phyloP scores from a whole-genome alignment of 257 asterid genomes.

The Cinchona pubescens region DNA sequence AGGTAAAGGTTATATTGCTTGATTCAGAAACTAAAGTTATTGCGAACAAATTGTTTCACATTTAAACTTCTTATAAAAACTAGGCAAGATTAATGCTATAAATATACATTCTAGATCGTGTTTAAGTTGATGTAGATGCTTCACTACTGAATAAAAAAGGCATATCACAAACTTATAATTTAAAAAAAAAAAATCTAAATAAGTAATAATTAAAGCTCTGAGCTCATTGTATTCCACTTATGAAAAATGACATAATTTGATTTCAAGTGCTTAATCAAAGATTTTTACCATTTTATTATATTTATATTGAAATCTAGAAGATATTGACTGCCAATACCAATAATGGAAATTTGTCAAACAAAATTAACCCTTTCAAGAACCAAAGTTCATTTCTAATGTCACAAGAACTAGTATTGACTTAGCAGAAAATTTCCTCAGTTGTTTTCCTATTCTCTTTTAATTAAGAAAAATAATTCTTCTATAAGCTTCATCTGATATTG shows the following conservation, averaged over 20 bases:
- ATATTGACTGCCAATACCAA: conserved; percentile 3
- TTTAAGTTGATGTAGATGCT: background rate
- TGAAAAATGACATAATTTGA: background rate
- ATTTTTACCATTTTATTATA: too few relatives aligned
- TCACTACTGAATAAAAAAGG: background rate
- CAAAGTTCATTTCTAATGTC: background rate
- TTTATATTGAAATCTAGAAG: background rate
- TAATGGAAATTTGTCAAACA: background rate
- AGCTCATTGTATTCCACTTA: too few relatives aligned
- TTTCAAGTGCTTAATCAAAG: too few relatives aligned
- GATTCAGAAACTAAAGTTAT: too few relatives aligned
- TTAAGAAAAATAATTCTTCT: background rate
- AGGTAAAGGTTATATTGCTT: too few relatives aligned
- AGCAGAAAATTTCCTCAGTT: background rate
- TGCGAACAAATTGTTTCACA: too few relatives aligned
- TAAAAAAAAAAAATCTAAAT: too few relatives aligned
- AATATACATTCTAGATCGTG: too few relatives aligned
- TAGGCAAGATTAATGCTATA: too few relatives aligned
- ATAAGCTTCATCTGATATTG: conserved; percentile 2
- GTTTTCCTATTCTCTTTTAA: background rate
- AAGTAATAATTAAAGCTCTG: too few relatives aligned
- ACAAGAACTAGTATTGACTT: conserved; percentile 12
- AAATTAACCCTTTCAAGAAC: conserved; percentile 8
- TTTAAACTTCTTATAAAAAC: too few relatives aligned
- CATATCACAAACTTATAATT: too few relatives aligned